Percentiles rank a stretch among this genome's conserved stretches.
Evolutionary conservation across 2,329 filamentous ascomycete species (phyloP).

Genomic region (Emmonsia crescens): DNA sequence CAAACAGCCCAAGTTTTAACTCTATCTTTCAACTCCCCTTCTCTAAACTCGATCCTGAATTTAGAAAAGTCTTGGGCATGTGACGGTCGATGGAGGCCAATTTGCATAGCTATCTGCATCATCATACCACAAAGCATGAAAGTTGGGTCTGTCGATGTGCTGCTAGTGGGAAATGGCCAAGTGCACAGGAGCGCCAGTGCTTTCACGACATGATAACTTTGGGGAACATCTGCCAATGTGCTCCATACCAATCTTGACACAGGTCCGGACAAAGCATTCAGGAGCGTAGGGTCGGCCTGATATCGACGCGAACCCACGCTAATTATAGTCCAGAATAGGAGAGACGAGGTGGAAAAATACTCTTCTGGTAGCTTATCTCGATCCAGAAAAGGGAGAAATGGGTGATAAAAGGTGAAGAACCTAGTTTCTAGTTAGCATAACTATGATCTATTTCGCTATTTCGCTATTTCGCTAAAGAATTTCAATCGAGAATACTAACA

Average conservation of each 20-base stretch:
- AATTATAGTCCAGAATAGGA: conserved; percentile 59
- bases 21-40: conserved; percentile 53
- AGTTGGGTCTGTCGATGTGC: conserved; percentile 53
- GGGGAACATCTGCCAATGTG: conserved; percentile 49
- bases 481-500: conserved; percentile 23
- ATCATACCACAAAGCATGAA: conserved; percentile 56
- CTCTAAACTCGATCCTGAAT: conserved; percentile 43
- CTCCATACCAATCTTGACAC: conserved; percentile 51
- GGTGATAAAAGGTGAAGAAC: conserved; percentile 55
- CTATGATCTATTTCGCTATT: neutral
- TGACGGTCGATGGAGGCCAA: conserved; percentile 53
- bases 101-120: conserved; percentile 59
- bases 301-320: conserved; percentile 52
- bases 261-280: conserved; percentile 43
- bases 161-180: conserved; percentile 54
- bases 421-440: conserved; percentile 24
- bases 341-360: conserved; percentile 47
- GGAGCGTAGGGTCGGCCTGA: conserved; percentile 41
- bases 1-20: conserved; percentile 57
- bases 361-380: conserved; percentile 43
- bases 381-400: conserved; percentile 54
- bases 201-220: conserved; percentile 55
- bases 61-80: conserved; percentile 49
- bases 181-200: conserved; percentile 53
- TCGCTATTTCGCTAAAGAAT: neutral